Conservation (phyloP, 2,329 filamentous ascomycete species). For the Trichoderma cornu-damae region DNA sequence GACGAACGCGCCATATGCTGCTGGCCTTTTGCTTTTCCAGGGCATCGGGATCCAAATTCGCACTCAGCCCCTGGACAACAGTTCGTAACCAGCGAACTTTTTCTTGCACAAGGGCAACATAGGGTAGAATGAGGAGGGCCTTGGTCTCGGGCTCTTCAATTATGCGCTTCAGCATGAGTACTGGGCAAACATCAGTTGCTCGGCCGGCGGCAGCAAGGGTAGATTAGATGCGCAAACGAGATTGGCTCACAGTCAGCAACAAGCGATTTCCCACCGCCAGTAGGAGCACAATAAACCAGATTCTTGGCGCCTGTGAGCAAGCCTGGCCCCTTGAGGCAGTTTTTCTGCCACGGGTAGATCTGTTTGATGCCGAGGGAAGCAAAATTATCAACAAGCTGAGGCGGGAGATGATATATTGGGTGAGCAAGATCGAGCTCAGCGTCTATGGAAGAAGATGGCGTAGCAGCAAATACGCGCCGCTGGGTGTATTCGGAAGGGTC, state of each 20-base stretch:
- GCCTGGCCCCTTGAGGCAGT: constrained; percentile 63
- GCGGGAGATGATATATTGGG: constrained; percentile 57
- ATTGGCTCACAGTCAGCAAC: constrained; percentile 53
- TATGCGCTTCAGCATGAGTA: constrained; percentile 67
- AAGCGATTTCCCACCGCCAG: constrained; percentile 71
- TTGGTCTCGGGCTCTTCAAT: constrained; percentile 60
- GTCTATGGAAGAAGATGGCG: constrained; percentile 48
- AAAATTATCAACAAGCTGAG: constrained; percentile 59
- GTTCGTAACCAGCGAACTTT: constrained; percentile 69
- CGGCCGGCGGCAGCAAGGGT: neutral
- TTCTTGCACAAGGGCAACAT: constrained; percentile 74
- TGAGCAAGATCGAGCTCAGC: constrained; percentile 58
- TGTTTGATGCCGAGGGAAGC: constrained; percentile 60
- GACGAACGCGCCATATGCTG: constrained; percentile 49
- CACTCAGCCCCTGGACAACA: constrained; percentile 56
- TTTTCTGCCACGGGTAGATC: constrained; percentile 77
- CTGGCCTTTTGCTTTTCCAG: constrained; percentile 32
- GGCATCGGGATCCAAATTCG: constrained; percentile 25
- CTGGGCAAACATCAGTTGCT: constrained; percentile 30
- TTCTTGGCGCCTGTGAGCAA: constrained; percentile 62
- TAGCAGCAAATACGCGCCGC: constrained; percentile 46
- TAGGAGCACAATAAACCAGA: constrained; percentile 74
- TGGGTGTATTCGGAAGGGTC: constrained; percentile 53
- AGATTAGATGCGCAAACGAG: neutral
- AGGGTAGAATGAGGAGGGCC: constrained; percentile 67